Conservation (phyloP, 2,329 filamentous ascomycete species). For the Penicillium glabrum region DNA sequence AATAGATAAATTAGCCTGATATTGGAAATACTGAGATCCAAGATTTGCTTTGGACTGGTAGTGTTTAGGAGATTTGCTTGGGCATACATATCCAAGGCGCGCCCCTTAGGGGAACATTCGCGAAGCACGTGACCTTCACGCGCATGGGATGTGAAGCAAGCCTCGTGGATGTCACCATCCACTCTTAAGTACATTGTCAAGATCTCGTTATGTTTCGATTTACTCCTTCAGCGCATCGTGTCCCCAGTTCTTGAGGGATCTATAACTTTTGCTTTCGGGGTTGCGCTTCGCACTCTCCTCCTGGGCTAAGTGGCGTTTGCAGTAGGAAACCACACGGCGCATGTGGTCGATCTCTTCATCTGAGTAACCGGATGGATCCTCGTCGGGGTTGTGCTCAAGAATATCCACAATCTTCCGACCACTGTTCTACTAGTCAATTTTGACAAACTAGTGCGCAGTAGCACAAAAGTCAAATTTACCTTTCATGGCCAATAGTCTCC, state of each 20-base stretch:
- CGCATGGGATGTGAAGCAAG: too few species aligned
- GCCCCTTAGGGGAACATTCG: too few species aligned
- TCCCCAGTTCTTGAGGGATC: slow-evolving; percentile 63
- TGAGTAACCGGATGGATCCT: slow-evolving; percentile 57
- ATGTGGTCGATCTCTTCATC: slow-evolving; percentile 60
- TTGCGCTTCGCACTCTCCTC: slow-evolving; percentile 60
- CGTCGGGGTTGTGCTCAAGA: slow-evolving; percentile 61
- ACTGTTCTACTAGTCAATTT: slow-evolving; percentile 33
- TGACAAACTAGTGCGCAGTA: background rate
- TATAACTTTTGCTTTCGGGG: slow-evolving; percentile 57
- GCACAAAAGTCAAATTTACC: slow-evolving; percentile 26
- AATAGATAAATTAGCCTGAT: background rate
- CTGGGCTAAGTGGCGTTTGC: slow-evolving; percentile 66
- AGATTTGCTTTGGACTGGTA: too few species aligned
- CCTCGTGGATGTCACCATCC: background rate
- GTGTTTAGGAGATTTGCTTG: too few species aligned
- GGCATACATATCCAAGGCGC: too few species aligned
- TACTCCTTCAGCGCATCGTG: slow-evolving; percentile 53
- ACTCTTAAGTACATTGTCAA: background rate
- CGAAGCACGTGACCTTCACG: too few species aligned
- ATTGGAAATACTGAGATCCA: background rate
- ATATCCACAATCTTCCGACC: slow-evolving; percentile 65
- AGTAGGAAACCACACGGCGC: slow-evolving; percentile 64
- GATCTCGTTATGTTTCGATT: background rate
- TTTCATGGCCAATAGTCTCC: slow-evolving; percentile 64